These are phyloP conservation scores for Acrocalymma vagum DNA, from an alignment of 2,329 filamentous ascomycete genomes.

Conservation along the genomic window DNA sequence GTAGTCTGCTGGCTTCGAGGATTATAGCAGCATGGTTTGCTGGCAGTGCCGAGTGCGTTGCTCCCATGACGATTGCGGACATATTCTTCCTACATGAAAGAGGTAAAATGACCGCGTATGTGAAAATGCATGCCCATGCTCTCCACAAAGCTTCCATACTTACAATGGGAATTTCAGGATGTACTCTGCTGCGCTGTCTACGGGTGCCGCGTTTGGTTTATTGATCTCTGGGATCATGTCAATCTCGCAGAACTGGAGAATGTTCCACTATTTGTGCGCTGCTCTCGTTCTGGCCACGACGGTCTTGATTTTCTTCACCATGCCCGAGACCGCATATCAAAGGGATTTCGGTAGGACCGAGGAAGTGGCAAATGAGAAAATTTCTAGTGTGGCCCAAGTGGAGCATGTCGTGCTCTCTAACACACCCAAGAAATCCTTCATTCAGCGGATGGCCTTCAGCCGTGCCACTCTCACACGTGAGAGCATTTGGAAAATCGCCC, in stretches of 20 bases:
- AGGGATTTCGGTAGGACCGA: too few relatives aligned
- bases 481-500: slow-evolving; percentile 56
- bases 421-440: too few relatives aligned
- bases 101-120: slow-evolving; percentile 63
- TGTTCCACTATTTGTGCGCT: slow-evolving; percentile 61
- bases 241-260: slow-evolving; percentile 58
- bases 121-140: too few relatives aligned
- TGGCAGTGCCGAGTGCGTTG: slow-evolving; percentile 69
- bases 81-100: slow-evolving; percentile 72
- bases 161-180: slow-evolving; percentile 20
- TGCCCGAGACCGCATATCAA: slow-evolving; percentile 64
- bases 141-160: not conserved
- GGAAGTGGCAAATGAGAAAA: too few relatives aligned
- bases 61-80: slow-evolving; percentile 70
- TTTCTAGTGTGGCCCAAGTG: too few relatives aligned
- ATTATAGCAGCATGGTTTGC: slow-evolving; percentile 70
- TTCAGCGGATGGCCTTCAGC: not conserved
- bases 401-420: too few relatives aligned
- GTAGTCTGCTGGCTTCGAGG: slow-evolving; percentile 70
- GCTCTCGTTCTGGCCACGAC: slow-evolving; percentile 60
- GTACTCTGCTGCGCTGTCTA: slow-evolving; percentile 33
- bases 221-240: slow-evolving; percentile 55
- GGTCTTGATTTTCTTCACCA: slow-evolving; percentile 60
- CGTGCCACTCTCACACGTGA: slow-evolving; percentile 54
- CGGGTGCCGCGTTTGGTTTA: slow-evolving; percentile 37